These are phyloP conservation scores for Pichia insulana DNA, from an alignment of 805 yeast species.

Conservation along the genomic window DNA sequence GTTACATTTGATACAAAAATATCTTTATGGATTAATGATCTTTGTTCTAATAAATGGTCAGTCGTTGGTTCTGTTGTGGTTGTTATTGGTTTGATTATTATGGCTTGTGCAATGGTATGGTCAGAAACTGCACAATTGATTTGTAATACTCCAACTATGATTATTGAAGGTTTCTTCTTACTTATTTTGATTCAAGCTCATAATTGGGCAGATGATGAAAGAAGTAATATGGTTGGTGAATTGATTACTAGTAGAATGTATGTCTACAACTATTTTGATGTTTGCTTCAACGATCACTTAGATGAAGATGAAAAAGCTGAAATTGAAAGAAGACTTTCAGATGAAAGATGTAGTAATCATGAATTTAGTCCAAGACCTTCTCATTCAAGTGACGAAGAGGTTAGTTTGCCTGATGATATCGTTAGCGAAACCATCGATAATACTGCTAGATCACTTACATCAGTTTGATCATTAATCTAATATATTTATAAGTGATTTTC, in stretches of 20 bases:
- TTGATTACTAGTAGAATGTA: conserved; percentile 10
- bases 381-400: no score
- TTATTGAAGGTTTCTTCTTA: conserved; percentile 34
- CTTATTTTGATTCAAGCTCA: conserved; percentile 33
- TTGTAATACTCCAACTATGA: conserved; percentile 36
- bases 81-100: conserved; percentile 25
- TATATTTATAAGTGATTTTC: no score
- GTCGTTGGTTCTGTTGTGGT: conserved; percentile 24
- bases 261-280: conserved; percentile 4
- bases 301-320: no score
- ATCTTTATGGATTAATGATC: conserved; percentile 19
- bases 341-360: background rate
- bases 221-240: conserved; percentile 9
- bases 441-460: background rate
- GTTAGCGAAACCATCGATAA: no score
- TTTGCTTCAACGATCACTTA: background rate
- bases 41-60: conserved; percentile 28
- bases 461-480: no score
- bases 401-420: no score
- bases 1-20: conserved; percentile 7
- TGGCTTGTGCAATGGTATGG: conserved; percentile 31
- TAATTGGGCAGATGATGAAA: conserved; percentile 19
- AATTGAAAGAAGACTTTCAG: no score
- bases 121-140: conserved; percentile 33
- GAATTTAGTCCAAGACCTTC: background rate